phyloP scores from a whole-genome alignment of 73 alveolate species.

The Breviolum minutum region DNA sequence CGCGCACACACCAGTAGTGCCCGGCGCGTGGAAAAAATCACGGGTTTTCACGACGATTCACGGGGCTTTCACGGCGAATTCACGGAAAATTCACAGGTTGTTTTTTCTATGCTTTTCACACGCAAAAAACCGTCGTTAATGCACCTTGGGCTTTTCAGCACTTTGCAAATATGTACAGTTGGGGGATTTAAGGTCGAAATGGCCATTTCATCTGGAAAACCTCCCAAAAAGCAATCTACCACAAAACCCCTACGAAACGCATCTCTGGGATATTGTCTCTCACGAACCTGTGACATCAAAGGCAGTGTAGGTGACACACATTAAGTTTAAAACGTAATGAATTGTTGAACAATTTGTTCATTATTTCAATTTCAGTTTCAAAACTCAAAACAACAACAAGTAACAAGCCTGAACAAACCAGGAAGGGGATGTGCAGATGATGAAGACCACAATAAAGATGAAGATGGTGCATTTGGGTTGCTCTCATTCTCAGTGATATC shows the following conservation, averaged over 20 bases:
- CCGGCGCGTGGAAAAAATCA: no score
- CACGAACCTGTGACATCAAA: background rate
- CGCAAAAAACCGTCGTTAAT: no score
- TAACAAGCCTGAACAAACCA: background rate
- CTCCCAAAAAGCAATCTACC: no score
- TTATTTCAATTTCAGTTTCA: background rate
- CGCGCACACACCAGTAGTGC: no score
- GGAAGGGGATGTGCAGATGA: background rate
- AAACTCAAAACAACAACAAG: background rate
- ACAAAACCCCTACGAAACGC: no score
- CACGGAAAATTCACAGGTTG: background rate
- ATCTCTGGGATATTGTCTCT: background rate
- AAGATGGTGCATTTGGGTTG: background rate
- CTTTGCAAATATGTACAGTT: no score
- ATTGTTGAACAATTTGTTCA: background rate
- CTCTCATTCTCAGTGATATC: background rate
- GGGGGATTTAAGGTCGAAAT: no score
- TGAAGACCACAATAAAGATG: background rate
- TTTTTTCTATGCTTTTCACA: no score
- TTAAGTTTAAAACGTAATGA: background rate
- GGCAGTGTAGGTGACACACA: no score
- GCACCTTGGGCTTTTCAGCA: no score
- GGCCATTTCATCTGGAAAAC: no score
- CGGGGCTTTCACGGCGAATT: slow-evolving; percentile 7
- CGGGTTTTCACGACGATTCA: slow-evolving; percentile 3